Percentiles rank a stretch among this genome's conserved stretches.
phyloP scores from a whole-genome alignment of 2,329 filamentous ascomycete genomes.

The Sporothrix phasma region DNA sequence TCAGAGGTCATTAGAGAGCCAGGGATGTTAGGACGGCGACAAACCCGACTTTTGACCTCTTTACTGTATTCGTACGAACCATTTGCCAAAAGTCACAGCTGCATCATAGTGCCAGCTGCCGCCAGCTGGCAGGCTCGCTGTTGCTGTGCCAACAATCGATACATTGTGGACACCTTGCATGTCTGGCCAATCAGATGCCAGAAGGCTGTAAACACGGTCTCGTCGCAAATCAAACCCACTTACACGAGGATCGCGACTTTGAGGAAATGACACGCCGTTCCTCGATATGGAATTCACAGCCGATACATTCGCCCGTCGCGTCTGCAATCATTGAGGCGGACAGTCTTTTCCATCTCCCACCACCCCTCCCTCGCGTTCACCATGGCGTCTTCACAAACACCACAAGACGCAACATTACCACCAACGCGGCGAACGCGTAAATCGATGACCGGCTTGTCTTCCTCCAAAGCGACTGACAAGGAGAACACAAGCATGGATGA shows the following conservation, averaged over 20 bases:
- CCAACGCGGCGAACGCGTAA: constrained; percentile 53
- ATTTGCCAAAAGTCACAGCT: background rate
- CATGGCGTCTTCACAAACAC: constrained; percentile 30
- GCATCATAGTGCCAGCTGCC: background rate
- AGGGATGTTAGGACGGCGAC: no score
- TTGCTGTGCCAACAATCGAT: constrained; percentile 19
- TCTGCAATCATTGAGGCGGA: background rate
- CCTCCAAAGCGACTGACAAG: constrained; percentile 52
- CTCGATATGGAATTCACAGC: constrained; percentile 4
- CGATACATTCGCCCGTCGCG: constrained; percentile 4
- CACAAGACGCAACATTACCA: constrained; percentile 39
- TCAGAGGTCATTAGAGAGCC: no score
- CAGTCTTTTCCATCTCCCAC: background rate
- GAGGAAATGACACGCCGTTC: background rate
- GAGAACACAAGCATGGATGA: constrained; percentile 65
- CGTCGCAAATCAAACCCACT: constrained; percentile 11
- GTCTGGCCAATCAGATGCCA: constrained; percentile 11
- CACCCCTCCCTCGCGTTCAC: constrained; percentile 12
- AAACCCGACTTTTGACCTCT: no score
- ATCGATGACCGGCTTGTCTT: constrained; percentile 55
- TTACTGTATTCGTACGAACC: background rate
- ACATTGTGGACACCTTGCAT: background rate
- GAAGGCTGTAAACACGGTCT: constrained; percentile 15
- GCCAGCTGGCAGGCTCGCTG: background rate
- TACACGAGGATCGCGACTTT: constrained; percentile 14